Conservation (phyloP, 208 protist genomes). For the Novymonas esmeraldas region DNA sequence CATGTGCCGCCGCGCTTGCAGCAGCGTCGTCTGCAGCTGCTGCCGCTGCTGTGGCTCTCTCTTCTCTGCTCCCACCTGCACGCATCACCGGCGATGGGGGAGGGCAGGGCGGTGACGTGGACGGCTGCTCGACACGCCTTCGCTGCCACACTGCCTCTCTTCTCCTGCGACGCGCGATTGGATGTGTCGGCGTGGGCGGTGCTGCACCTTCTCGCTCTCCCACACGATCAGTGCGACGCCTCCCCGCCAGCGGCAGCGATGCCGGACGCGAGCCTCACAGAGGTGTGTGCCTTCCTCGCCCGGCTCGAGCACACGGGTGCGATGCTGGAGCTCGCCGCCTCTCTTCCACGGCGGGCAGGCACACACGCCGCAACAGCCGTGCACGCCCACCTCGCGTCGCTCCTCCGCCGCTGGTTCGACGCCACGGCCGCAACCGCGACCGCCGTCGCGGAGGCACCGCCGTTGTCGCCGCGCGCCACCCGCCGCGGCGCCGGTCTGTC, state of each 20-base stretch:
- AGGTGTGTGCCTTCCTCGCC: slow-evolving; percentile 26
- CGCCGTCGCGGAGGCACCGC: no score
- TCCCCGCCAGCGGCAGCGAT: background rate
- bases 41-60: slow-evolving; percentile 74
- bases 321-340: slow-evolving; percentile 8
- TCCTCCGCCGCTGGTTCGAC: slow-evolving; percentile 22
- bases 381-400: slow-evolving; percentile 8
- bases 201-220: slow-evolving; percentile 29
- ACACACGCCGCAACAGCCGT: background rate
- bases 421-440: background rate
- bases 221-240: background rate
- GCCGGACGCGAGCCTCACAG: slow-evolving; percentile 11
- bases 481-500: background rate
- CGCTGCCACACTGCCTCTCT: slow-evolving; percentile 43
- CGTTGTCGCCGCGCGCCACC: background rate
- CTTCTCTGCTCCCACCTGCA: slow-evolving; percentile 40
- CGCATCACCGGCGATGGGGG: background rate
- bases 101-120: slow-evolving; percentile 13
- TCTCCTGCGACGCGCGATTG: slow-evolving; percentile 33
- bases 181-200: slow-evolving; percentile 39
- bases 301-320: slow-evolving; percentile 21
- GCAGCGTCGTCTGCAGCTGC: slow-evolving; percentile 67
- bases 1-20: slow-evolving; percentile 31
- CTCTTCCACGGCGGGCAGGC: slow-evolving; percentile 6
- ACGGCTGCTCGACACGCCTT: slow-evolving; percentile 47